Percentiles rank a stretch among this genome's conserved stretches.
phyloP scores from a whole-genome alignment of 352 stramenopile species.

The Pythium aquatile region DNA sequence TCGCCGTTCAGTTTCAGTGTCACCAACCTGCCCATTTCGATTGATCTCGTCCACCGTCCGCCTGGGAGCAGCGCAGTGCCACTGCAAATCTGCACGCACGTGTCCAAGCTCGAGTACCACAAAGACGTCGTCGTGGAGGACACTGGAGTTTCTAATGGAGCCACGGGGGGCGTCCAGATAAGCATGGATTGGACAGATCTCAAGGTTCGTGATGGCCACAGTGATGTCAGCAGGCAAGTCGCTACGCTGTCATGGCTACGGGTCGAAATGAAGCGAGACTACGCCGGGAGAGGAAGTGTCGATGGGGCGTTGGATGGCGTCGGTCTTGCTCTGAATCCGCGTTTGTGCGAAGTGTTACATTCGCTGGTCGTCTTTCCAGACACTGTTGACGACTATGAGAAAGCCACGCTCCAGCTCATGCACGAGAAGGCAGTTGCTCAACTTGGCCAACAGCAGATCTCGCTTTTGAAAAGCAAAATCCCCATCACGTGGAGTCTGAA shows the following conservation, averaged over 20 bases:
- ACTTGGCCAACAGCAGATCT: neutral
- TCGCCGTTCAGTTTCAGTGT: conserved; percentile 9
- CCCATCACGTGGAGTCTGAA: conserved; percentile 15
- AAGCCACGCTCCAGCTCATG: conserved; percentile 14
- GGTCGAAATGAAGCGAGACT: conserved; percentile 17
- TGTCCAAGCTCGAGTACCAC: neutral
- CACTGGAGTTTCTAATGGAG: neutral
- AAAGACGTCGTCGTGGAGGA: neutral
- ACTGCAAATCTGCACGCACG: neutral
- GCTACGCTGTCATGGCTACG: neutral
- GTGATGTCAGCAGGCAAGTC: neutral
- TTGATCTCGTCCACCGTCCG: conserved; percentile 3
- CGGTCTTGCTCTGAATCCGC: conserved; percentile 8
- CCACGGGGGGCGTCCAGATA: neutral
- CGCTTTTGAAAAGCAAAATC: neutral
- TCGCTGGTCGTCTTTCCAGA: conserved; percentile 27
- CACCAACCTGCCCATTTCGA: neutral
- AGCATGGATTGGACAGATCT: conserved; percentile 19
- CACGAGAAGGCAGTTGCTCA: conserved; percentile 10
- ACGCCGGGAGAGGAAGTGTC: conserved; percentile 8
- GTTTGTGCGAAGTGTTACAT: conserved; percentile 19
- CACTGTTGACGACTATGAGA: conserved; percentile 18
- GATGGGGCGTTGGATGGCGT: conserved; percentile 8
- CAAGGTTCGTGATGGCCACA: neutral
- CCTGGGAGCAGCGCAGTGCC: neutral